Percentiles rank a stretch among this genome's conserved stretches.
These are phyloP conservation scores for Allium cepa DNA, from an alignment of 106 monocot species.

Conservation along the genomic window DNA sequence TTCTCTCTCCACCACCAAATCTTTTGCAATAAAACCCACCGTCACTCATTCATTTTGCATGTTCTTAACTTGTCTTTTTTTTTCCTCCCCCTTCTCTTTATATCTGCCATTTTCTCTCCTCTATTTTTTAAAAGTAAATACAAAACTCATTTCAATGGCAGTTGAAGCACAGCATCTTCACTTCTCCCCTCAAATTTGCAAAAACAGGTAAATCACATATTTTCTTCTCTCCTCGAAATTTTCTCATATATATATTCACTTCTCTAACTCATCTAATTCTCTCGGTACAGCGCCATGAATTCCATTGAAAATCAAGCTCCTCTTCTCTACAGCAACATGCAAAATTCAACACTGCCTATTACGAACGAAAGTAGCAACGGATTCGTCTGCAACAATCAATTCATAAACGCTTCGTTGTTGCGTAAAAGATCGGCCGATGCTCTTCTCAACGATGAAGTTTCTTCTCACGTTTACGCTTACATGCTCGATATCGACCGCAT, in stretches of 20 bases:
- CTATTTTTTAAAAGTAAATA: neutral
- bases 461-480: neutral
- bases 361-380: neutral
- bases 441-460: neutral
- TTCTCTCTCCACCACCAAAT: conserved; percentile 3
- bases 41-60: conserved; percentile 12
- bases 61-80: neutral
- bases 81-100: neutral
- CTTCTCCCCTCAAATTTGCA: conserved; percentile 13
- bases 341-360: neutral
- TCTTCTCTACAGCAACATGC: too few species aligned
- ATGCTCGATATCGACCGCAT: conserved; percentile 2
- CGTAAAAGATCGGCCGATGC: neutral
- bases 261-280: neutral
- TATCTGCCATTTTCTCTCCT: neutral
- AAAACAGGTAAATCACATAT: neutral
- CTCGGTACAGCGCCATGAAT: neutral
- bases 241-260: neutral
- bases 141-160: conserved; percentile 24
- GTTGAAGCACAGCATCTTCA: conserved; percentile 56
- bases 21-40: conserved; percentile 7
- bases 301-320: neutral
- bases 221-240: neutral
- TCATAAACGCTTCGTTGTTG: neutral
- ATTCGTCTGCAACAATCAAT: neutral